Base-by-base conservation (phyloP, 2,329 filamentous ascomycete genomes). In the Cladosporium halotolerans region DNA sequence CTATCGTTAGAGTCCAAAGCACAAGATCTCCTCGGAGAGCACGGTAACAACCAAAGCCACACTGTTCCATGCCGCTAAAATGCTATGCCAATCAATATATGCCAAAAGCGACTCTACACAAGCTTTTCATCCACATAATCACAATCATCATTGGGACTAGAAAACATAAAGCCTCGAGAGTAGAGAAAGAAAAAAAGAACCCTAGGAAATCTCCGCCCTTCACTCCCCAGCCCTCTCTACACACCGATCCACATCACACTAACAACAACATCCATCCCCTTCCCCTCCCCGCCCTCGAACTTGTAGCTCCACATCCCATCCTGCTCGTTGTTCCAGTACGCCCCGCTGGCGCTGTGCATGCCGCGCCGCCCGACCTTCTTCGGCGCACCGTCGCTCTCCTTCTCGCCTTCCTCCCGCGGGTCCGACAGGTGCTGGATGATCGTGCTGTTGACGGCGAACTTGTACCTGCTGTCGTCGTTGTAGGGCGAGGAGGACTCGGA, bases 361-460 rank as follows among this genome's bases (percentile, higher is more conserved):
- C 93, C 93, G 60, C 92, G 83, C 60, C 91, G 83, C 53, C 90
- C 92, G 53, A 87, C 86, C 68, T 65, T 69, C 59, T 85, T 82
- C n/a, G 80, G 79, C 73, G 84, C 84, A 60, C 80, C 81, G 57
- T 82, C 79, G 28, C 82, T 53, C 18, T 44, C 57, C 16, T 57
- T 57, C n/a, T 41, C 53, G 9, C 42, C 33, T 47, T 83, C 74
- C 53, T 81, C 75, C 31, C 82, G 80, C 10, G 82, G 85, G 52
- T 85, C 81, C 16, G 86, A 82, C 33, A 92, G 78, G 76, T 97
- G 92, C 77, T 99, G 92, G 63, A 97, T 95, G 68, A 97, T 96
- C 61, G 92, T 97, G 77, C 89, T 95, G 79, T 96, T 97, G 75
- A 95, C 90, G 63, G 90, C 89, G 75, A 92, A 97, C 74, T 97